phyloP scores from a whole-genome alignment of 768 basidiomycete genomes.

The Termitomyces eurrhizus region DNA sequence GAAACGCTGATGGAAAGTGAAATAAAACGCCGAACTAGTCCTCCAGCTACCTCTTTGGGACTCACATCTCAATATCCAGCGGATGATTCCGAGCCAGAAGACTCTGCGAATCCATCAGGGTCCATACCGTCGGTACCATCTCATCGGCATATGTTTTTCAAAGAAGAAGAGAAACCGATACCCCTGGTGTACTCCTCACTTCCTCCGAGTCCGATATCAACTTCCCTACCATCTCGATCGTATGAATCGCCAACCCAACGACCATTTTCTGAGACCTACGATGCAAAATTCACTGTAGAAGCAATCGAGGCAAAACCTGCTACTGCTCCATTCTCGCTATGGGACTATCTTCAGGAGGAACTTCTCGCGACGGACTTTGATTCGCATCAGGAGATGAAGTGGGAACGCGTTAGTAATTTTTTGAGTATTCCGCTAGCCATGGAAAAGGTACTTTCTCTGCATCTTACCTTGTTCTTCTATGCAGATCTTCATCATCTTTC shows the following conservation, averaged over 20 bases:
- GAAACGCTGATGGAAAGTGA: constrained; percentile 13
- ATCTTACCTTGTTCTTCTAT: not conserved
- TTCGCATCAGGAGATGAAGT: constrained; percentile 89
- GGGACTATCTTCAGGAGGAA: constrained; percentile 91
- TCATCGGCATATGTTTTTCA: constrained; percentile 16
- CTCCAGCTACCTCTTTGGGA: constrained; percentile 19
- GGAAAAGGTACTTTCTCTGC: constrained; percentile 70
- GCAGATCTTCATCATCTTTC: not conserved
- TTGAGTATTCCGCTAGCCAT: constrained; percentile 87
- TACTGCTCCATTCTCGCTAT: constrained; percentile 67
- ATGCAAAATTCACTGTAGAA: constrained; percentile 19
- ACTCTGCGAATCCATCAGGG: constrained; percentile 13
- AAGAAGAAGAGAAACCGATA: constrained; percentile 21
- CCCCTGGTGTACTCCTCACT: constrained; percentile 67
- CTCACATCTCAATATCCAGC: constrained; percentile 20
- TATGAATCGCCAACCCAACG: constrained; percentile 24
- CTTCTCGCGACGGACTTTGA: constrained; percentile 91
- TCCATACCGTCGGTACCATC: constrained; percentile 14
- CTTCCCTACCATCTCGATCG: constrained; percentile 36
- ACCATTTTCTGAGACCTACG: constrained; percentile 23
- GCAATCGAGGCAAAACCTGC: constrained; percentile 16
- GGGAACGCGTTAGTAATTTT: constrained; percentile 97
- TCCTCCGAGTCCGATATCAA: constrained; percentile 66
- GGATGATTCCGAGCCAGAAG: constrained; percentile 26
- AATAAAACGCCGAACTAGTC: constrained; percentile 22